Conservation (phyloP, 352 stramenopile species). For the Globisporangium alternatum region DNA sequence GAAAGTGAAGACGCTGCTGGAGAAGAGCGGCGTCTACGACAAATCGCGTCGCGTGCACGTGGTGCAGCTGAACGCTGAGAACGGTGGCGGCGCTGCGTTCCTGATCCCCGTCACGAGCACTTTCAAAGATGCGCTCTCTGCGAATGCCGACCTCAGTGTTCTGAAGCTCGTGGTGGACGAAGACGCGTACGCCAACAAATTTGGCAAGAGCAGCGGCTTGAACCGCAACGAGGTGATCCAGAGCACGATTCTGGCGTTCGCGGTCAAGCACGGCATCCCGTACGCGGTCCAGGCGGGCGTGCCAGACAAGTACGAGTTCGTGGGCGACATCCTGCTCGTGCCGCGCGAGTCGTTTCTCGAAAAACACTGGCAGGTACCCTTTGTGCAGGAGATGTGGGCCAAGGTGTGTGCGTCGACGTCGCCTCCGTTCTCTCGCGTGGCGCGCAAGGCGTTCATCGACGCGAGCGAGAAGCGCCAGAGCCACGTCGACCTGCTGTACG, state of each 20-base stretch:
- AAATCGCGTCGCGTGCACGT: conserved; percentile 72
- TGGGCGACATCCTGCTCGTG: conserved; percentile 71
- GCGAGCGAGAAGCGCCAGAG: conserved; percentile 77
- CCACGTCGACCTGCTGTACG: conserved; percentile 67
- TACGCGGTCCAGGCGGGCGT: conserved; percentile 30
- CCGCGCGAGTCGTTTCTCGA: conserved; percentile 64
- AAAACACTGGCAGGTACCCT: conserved; percentile 39
- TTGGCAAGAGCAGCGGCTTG: conserved; percentile 59
- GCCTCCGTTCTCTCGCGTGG: conserved; percentile 64
- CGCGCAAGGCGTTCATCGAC: conserved; percentile 80
- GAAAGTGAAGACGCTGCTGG: conserved; percentile 71
- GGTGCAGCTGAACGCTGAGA: conserved; percentile 16
- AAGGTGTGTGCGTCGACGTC: conserved; percentile 52
- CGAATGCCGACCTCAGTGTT: conserved; percentile 27
- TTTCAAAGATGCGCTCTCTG: conserved; percentile 30
- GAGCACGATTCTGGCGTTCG: conserved; percentile 50
- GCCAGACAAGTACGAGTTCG: conserved; percentile 76
- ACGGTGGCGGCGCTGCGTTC: conserved; percentile 32
- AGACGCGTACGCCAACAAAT: conserved; percentile 74
- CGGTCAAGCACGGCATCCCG: conserved; percentile 41
- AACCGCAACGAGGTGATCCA: conserved; percentile 77
- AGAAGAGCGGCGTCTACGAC: conserved; percentile 66
- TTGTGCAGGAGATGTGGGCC: conserved; percentile 61
- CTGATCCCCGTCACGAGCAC: conserved; percentile 51
- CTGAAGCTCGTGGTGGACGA: conserved; percentile 49